These are phyloP conservation scores for Neurospora sp. DNA, from an alignment of 495 filamentous ascomycete genomes.

Conservation along the genomic window DNA sequence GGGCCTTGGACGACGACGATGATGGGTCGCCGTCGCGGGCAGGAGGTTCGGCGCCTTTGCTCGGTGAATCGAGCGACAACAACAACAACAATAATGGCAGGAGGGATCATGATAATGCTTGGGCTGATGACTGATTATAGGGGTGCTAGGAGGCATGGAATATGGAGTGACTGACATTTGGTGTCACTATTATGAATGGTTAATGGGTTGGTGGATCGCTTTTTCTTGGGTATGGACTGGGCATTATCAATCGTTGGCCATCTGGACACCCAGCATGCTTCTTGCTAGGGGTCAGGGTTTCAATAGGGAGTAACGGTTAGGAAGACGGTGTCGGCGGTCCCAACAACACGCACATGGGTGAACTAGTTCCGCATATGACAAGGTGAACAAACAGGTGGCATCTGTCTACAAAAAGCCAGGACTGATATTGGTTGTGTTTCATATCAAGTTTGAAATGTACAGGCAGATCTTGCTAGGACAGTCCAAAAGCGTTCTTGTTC, in stretches of 20 bases:
- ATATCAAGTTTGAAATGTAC: neutral
- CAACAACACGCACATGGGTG: neutral
- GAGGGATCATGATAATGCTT: neutral
- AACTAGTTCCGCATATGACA: neutral
- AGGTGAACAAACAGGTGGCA: neutral
- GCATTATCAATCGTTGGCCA: neutral
- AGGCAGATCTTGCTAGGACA: neutral
- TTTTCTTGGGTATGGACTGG: neutral
- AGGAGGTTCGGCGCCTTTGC: conserved; percentile 13
- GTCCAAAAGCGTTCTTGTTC: neutral
- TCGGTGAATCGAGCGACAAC: neutral
- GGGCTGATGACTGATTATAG: neutral
- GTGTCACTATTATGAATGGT: neutral
- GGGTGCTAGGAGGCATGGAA: neutral
- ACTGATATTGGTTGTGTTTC: neutral
- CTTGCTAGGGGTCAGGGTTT: neutral
- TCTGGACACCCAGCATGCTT: neutral
- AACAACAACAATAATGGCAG: neutral
- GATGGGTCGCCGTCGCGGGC: conserved; percentile 15
- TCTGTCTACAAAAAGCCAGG: neutral
- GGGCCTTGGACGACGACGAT: conserved; percentile 40
- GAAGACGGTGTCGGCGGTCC: neutral
- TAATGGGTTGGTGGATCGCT: neutral
- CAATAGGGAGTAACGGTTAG: neutral
- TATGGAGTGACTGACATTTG: neutral